A percentile compares a stretch with the other conserved stretches of the same genome.
Conservation (phyloP, 768 basidiomycete species). For the Amanita muscaria region DNA sequence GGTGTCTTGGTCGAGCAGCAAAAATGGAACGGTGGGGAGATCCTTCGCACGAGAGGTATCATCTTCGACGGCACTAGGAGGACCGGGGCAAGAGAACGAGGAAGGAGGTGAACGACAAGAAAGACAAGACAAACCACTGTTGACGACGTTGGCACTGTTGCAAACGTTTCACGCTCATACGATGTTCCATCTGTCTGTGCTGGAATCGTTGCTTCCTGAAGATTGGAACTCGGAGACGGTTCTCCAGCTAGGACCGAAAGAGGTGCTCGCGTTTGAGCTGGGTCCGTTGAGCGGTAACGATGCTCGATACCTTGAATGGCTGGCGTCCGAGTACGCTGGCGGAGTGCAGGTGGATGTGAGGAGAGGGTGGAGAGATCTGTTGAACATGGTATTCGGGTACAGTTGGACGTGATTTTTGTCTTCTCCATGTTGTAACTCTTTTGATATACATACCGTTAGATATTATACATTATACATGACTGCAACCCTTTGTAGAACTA, state of each 20-base stretch:
- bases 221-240: slow-evolving; percentile 17
- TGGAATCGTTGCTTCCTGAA: slow-evolving; percentile 26
- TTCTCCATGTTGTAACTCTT: slow-evolving; percentile 3
- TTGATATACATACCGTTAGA: slow-evolving; percentile 1
- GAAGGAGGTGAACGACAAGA: slow-evolving; percentile 21
- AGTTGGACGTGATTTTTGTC: slow-evolving; percentile 10
- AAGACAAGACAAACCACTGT: slow-evolving; percentile 27
- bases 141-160: slow-evolving; percentile 49
- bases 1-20: slow-evolving; percentile 41
- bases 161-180: slow-evolving; percentile 64
- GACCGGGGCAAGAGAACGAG: slow-evolving; percentile 13
- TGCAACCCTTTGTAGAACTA: not conserved
- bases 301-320: slow-evolving; percentile 71
- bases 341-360: slow-evolving; percentile 32
- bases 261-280: slow-evolving; percentile 61
- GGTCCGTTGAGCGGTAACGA: slow-evolving; percentile 67
- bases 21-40: slow-evolving; percentile 19
- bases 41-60: slow-evolving; percentile 26
- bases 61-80: slow-evolving; percentile 19
- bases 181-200: slow-evolving; percentile 45
- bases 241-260: slow-evolving; percentile 47
- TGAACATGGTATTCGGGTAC: slow-evolving; percentile 40
- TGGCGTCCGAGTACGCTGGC: slow-evolving; percentile 56
- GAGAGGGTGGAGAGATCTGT: slow-evolving; percentile 43
- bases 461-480: not conserved